These are phyloP conservation scores for Ceratocystis harringtonii DNA, from an alignment of 2,329 filamentous ascomycete genomes.

Conservation along the genomic window DNA sequence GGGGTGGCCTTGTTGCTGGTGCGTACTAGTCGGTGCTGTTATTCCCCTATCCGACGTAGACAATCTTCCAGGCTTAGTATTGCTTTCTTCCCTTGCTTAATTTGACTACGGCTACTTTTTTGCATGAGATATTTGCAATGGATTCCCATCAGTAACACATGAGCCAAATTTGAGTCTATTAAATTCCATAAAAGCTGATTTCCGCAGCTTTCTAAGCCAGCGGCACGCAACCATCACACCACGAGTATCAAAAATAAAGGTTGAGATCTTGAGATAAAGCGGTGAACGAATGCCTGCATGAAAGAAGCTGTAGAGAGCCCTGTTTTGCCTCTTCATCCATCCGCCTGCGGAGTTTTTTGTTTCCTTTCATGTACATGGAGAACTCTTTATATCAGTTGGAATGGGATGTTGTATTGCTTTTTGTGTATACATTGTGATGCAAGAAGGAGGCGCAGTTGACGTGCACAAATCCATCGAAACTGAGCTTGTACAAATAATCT, in stretches of 20 bases:
- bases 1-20: no score
- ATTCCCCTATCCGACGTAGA: no score
- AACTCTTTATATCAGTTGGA: background rate
- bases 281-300: background rate
- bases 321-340: background rate
- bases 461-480: background rate
- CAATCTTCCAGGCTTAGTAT: no score
- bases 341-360: no score
- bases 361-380: background rate
- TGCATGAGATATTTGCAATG: no score
- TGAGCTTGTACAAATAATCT: background rate
- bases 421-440: background rate
- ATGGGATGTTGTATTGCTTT: no score
- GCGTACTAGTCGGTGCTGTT: no score
- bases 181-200: background rate
- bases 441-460: background rate
- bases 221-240: background rate
- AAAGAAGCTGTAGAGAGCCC: background rate
- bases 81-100: no score
- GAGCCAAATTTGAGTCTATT: background rate
- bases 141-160: no score
- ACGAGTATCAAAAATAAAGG: background rate
- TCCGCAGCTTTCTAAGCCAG: background rate
- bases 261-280: background rate
- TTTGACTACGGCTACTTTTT: no score